Evolutionary conservation across 2,329 filamentous ascomycete genomes (phyloP), one percentile per base, ranked within the genome.

Genomic region (Cyphellophora attinorum): DNA sequence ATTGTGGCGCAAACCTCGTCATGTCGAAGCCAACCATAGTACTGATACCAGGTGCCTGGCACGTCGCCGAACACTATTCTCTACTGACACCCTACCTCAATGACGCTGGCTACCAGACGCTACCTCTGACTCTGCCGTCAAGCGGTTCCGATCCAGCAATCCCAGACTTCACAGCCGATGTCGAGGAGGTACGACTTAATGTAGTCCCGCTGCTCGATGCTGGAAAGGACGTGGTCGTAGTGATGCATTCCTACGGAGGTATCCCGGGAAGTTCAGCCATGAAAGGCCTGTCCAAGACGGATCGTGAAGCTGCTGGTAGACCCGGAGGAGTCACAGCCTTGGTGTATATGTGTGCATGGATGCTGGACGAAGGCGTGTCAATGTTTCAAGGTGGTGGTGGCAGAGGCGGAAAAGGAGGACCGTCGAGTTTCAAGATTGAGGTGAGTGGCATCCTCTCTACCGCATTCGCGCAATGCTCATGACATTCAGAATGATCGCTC

Each of bases 31-130:
- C 48, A 10, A 49, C 42, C 4, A 49, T 64, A 12, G 48, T 65
- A 11, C 54, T 65, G 31, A 54, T 54, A 8, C 57, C 59, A 0
- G 62, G 62, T 11, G 61, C 59, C 11, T 65, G 60, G 58, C 48
- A 61, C 33, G 42, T 41, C 1, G 51, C 59, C 3, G 35, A 38
- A 16, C 44, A 50, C 35, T 64, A 54, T 33, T 41, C 54, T 18
- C 37, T 41, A 2, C 43, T 59, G 2, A 51, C 51, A 8, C 38
- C 50, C 11, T 47, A 42, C 6, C 57, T 65, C 5, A 34, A 51
- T 6, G 34, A 28, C 3, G 45, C 50, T n/a, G 60, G 55, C 3
- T 61, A 56, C 39, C 31, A 49, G 5, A 52, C 54, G 0, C 48
- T 49, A 27, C 54, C 51, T 6, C 48, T 56, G 17, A 39, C 45